Evolutionary conservation across 768 basidiomycete genomes (phyloP).

Genomic region (Termitomyces sp.): DNA sequence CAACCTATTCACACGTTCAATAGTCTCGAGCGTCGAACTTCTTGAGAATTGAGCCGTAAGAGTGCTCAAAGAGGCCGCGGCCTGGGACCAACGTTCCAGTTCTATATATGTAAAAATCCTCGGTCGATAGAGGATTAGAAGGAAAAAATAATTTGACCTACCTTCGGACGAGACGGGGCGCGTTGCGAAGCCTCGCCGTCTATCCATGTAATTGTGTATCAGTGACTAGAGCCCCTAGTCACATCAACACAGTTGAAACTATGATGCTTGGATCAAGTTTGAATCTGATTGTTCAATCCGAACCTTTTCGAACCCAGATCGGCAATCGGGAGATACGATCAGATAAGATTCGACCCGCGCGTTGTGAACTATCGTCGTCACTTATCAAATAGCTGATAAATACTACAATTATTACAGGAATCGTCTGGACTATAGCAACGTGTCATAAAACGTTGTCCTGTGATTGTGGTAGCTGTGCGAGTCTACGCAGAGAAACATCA

Average conservation of each 20-base stretch:
- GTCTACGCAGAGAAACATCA: conserved; percentile 73
- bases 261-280: conserved; percentile 14
- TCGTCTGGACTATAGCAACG: too few species aligned
- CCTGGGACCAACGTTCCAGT: conserved; percentile 72
- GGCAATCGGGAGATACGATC: conserved; percentile 3
- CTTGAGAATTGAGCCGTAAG: conserved; percentile 51
- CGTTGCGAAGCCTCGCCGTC: conserved; percentile 52
- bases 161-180: conserved; percentile 78
- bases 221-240: conserved; percentile 3
- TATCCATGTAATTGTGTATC: conserved; percentile 43
- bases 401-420: not conserved
- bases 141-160: conserved; percentile 22
- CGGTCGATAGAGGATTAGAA: conserved; percentile 2
- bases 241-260: conserved; percentile 14
- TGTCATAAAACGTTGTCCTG: not conserved
- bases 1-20: conserved; percentile 68
- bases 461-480: conserved; percentile 23
- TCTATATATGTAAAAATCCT: conserved; percentile 43
- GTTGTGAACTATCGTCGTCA: too few species aligned
- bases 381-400: too few species aligned
- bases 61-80: conserved; percentile 48
- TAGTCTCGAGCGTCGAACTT: conserved; percentile 45
- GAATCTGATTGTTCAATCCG: conserved; percentile 11
- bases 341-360: conserved; percentile 5
- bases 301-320: conserved; percentile 13